Evolutionary conservation across 1,139 yeast species (phyloP).

Genomic region (Pichia inconspicua): DNA sequence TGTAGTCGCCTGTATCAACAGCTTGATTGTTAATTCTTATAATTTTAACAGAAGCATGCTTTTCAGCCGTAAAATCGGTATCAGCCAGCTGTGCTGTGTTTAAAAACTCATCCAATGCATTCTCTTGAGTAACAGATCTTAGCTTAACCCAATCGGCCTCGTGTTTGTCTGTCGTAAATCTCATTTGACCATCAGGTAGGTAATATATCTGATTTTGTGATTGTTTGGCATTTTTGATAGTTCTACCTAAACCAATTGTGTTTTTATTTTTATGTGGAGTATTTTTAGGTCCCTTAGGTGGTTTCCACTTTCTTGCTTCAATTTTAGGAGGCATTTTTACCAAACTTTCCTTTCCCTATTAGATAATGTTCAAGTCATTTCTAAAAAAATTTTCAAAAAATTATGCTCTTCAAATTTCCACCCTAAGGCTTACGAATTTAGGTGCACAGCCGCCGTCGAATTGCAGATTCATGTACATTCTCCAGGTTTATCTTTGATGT

Average conservation of each 20-base stretch:
- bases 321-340: constrained; percentile 35
- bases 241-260: constrained; percentile 75
- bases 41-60: constrained; percentile 74
- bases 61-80: constrained; percentile 92
- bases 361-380: neutral
- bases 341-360: neutral
- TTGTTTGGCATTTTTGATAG: constrained; percentile 69
- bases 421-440: no score
- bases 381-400: constrained; percentile 1
- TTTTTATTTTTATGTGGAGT: constrained; percentile 78
- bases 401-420: neutral
- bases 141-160: constrained; percentile 87
- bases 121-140: constrained; percentile 90
- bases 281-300: constrained; percentile 90
- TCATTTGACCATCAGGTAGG: constrained; percentile 79
- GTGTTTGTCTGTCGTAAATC: constrained; percentile 73
- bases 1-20: constrained; percentile 30
- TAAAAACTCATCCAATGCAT: constrained; percentile 87
- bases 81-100: constrained; percentile 94
- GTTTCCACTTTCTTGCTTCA: constrained; percentile 48
- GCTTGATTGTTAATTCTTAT: constrained; percentile 63
- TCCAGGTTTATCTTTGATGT: no score
- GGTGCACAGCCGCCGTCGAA: neutral
- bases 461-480: no score
- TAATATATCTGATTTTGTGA: constrained; percentile 61